A percentile compares a stretch with the other conserved stretches of the same genome.
These are phyloP conservation scores for Metschnikowia chrysomelidarum DNA, from an alignment of 805 yeast genomes.

Conservation along the genomic window DNA sequence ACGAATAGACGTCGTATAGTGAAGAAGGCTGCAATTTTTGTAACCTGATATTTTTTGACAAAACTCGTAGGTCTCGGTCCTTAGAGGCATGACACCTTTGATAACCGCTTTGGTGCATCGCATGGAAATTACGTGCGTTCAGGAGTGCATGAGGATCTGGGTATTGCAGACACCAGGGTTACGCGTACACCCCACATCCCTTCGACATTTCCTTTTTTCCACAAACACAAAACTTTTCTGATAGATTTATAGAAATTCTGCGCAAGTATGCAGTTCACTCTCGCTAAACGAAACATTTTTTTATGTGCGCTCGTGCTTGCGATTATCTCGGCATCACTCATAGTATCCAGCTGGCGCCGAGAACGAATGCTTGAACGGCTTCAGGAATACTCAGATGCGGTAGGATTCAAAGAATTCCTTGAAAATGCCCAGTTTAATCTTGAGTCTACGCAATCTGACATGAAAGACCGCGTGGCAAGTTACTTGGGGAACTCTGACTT, in stretches of 20 bases:
- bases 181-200: no score
- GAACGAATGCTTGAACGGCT: conserved; percentile 1
- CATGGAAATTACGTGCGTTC: no score
- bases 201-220: no score
- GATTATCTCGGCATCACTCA: conserved; percentile 1
- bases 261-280: not conserved
- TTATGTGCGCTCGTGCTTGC: conserved; percentile 4
- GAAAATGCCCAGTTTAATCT: conserved; percentile 2
- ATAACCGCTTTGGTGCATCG: no score
- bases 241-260: not conserved
- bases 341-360: conserved; percentile 1
- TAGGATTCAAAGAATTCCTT: conserved; percentile 4
- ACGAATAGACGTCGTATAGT: no score
- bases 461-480: conserved; percentile 15
- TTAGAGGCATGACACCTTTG: no score
- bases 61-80: no score
- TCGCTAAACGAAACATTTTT: conserved; percentile 3
- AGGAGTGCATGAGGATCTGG: no score
- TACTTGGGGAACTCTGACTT: conserved; percentile 26
- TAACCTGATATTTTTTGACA: no score
- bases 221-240: no score
- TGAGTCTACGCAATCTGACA: not conserved
- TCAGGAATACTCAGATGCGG: conserved; percentile 2
- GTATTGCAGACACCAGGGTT: no score
- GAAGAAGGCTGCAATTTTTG: no score